phyloP scores from a whole-genome alignment of 352 stramenopile genomes.

The Phytophthora chlamydospora region DNA sequence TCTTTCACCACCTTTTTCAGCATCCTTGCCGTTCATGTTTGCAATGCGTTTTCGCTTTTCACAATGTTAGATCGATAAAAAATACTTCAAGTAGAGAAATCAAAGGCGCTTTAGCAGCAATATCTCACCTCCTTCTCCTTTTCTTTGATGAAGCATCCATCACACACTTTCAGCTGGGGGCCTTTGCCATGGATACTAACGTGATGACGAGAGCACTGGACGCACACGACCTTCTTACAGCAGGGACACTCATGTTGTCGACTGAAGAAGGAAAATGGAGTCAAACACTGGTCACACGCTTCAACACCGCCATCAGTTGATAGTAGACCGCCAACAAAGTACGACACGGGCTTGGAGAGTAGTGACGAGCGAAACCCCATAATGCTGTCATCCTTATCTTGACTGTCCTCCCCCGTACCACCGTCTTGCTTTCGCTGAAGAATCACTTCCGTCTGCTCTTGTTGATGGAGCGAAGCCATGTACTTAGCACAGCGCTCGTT shows the following conservation, averaged over 20 bases:
- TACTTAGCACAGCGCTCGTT: conserved; percentile 45
- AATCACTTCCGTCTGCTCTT: conserved; percentile 55
- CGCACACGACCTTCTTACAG: conserved; percentile 61
- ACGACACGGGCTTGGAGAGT: conserved; percentile 72
- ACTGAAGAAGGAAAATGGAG: conserved; percentile 78
- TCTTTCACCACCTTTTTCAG: conserved; percentile 36
- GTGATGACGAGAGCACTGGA: conserved; percentile 64
- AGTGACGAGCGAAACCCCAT: conserved; percentile 59
- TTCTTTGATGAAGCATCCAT: conserved; percentile 78
- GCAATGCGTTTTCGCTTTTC: conserved; percentile 46
- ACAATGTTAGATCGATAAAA: conserved; percentile 14
- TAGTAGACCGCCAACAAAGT: conserved; percentile 62
- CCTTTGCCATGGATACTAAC: conserved; percentile 49
- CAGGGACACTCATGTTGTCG: conserved; percentile 57
- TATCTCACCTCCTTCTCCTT: conserved; percentile 62
- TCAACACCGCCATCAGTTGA: conserved; percentile 40
- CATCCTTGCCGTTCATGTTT: conserved; percentile 22
- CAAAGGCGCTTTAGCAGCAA: neutral
- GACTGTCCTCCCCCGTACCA: conserved; percentile 3
- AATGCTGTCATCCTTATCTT: conserved; percentile 42
- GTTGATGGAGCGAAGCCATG: conserved; percentile 47
- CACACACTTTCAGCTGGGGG: conserved; percentile 61
- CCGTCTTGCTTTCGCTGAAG: conserved; percentile 46
- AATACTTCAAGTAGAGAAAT: conserved; percentile 1
- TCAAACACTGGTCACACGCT: conserved; percentile 61